Percentiles rank a stretch among this genome's conserved stretches.
Evolutionary conservation across 768 basidiomycete species (phyloP).

Genomic region (Lactarius hengduanensis): DNA sequence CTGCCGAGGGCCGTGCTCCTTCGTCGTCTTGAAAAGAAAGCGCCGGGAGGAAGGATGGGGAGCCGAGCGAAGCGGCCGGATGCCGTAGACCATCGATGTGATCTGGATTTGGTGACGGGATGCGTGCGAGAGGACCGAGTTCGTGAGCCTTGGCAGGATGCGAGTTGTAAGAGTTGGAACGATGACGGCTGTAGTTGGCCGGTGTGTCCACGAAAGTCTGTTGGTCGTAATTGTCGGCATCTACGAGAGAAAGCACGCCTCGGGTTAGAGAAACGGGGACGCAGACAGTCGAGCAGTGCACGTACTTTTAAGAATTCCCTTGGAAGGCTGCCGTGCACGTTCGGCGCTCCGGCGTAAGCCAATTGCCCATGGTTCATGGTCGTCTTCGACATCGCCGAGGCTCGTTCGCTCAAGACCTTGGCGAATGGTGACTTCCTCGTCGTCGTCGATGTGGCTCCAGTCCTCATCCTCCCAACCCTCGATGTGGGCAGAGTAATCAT

Average conservation of each 20-base stretch:
- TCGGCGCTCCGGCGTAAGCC: slow-evolving; percentile 72
- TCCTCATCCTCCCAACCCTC: slow-evolving; percentile 81
- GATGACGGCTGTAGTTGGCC: slow-evolving; percentile 48
- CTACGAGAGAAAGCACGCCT: slow-evolving; percentile 38
- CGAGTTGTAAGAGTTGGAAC: slow-evolving; percentile 82
- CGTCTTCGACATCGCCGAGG: slow-evolving; percentile 52
- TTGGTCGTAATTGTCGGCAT: slow-evolving; percentile 69
- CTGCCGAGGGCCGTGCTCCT: slow-evolving; percentile 41
- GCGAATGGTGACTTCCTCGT: slow-evolving; percentile 74
- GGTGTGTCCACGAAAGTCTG: slow-evolving; percentile 48
- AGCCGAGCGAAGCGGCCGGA: slow-evolving; percentile 31
- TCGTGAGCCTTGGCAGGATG: slow-evolving; percentile 51
- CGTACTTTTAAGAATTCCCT: slow-evolving; percentile 87
- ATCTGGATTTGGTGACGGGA: slow-evolving; percentile 82
- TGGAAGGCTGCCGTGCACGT: slow-evolving; percentile 60
- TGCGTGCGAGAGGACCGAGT: slow-evolving; percentile 74
- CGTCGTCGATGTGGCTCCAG: slow-evolving; percentile 66
- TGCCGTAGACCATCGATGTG: slow-evolving; percentile 87
- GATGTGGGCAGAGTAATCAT: slow-evolving; percentile 38
- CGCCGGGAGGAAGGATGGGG: slow-evolving; percentile 48
- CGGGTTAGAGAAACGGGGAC: not conserved
- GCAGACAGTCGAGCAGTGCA: slow-evolving; percentile 24
- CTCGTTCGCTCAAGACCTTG: slow-evolving; percentile 50
- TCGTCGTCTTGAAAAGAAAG: slow-evolving; percentile 51
- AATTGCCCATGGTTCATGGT: slow-evolving; percentile 76